A percentile compares a stretch with the other conserved stretches of the same genome.
phyloP scores from a whole-genome alignment of 495 filamentous ascomycete species.

The Penicillium paxilli region DNA sequence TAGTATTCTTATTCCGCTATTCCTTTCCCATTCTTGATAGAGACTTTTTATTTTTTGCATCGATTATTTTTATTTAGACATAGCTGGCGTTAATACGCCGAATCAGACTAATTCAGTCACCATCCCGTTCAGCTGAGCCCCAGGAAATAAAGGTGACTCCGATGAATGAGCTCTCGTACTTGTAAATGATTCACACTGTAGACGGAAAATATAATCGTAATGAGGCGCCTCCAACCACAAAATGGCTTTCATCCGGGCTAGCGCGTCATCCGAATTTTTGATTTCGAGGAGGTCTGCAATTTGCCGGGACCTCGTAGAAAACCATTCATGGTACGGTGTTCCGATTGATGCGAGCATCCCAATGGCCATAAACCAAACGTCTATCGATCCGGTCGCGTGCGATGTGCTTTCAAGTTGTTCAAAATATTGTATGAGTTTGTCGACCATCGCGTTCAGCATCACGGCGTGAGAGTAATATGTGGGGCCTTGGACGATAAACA shows the following conservation, averaged over 20 bases:
- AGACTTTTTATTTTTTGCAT: no score
- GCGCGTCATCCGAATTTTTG: constrained; percentile 20
- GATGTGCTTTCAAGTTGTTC: constrained; percentile 13
- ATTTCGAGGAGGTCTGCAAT: constrained; percentile 20
- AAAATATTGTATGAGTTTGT: constrained; percentile 29
- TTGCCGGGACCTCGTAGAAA: constrained; percentile 17
- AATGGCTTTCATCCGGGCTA: constrained; percentile 25
- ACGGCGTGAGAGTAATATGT: constrained; percentile 52
- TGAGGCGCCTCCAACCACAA: constrained; percentile 35
- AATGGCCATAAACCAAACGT: constrained; percentile 41
- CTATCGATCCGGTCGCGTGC: constrained; percentile 17
- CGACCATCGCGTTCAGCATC: constrained; percentile 33
- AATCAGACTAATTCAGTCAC: background rate
- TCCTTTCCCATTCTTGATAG: no score
- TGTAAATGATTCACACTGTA: constrained; percentile 28
- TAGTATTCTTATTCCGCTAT: no score
- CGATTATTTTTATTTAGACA: no score
- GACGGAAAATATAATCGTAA: constrained; percentile 22
- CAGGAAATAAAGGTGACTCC: no score
- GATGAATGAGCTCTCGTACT: no score
- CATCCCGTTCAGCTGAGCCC: background rate
- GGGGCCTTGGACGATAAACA: constrained; percentile 51
- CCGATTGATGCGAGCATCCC: constrained; percentile 39
- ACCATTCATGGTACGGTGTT: constrained; percentile 31
- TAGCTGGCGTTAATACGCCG: no score